A percentile compares a stretch with the other conserved stretches of the same genome.
Evolutionary conservation across 257 asterid genomes (phyloP).

Genomic region (Capsicum chinense): DNA sequence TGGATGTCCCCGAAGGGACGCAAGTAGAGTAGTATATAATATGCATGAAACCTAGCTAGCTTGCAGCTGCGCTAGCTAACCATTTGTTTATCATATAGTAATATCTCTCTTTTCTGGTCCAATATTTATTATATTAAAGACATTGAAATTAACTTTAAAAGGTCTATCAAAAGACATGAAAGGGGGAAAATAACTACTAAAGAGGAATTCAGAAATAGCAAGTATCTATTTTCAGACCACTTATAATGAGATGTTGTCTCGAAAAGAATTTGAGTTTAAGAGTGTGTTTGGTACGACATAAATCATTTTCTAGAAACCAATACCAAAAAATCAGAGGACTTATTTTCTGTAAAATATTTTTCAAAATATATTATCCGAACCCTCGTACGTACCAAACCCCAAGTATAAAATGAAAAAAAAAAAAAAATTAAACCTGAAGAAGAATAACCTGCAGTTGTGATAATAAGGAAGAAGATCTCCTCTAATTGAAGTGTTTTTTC

Average conservation of each 20-base stretch:
- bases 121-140: not conserved
- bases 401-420: not conserved
- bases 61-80: not conserved
- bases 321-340: not conserved
- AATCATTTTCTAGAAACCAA: not conserved
- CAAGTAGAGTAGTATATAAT: not conserved
- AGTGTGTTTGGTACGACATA: too few relatives aligned
- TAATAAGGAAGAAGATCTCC: conserved; percentile 20
- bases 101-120: not conserved
- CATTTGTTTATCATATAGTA: not conserved
- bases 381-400: not conserved
- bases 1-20: too few relatives aligned
- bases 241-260: too few relatives aligned
- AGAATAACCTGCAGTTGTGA: not conserved
- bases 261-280: too few relatives aligned
- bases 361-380: not conserved
- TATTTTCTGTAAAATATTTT: not conserved
- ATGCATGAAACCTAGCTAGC: not conserved
- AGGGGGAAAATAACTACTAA: too few relatives aligned
- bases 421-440: not conserved
- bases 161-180: too few relatives aligned
- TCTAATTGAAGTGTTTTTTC: not conserved
- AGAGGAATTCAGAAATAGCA: too few relatives aligned
- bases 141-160: too few relatives aligned
- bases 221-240: not conserved